Base-by-base conservation (phyloP, 176 grass and related monocot species). In the Lolium multiflorum region DNA sequence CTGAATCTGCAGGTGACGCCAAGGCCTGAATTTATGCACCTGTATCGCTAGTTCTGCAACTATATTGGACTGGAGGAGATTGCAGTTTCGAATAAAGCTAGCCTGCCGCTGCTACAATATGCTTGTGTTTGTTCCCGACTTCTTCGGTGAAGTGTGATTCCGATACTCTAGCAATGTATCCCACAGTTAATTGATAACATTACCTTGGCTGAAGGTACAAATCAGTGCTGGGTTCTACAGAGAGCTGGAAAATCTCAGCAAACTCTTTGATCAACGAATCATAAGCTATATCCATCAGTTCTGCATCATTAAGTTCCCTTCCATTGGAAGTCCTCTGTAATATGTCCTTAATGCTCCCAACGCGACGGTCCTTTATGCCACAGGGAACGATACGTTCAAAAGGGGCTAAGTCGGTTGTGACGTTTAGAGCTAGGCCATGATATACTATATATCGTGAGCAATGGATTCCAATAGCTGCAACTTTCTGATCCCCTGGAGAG, bases 401-500 rank as follows among this genome's bases (percentile, higher is more conserved):
- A 3, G 92, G 88, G 18, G 54, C 58, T 70, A 96, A 87, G 60
- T 98, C 84, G 55, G 92, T 81, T 16, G 94, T 90, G 41, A 98
- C 71, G 18, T 96, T 98, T 57, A 92, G 54, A n/a, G 94, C 90
- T 24, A 98, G 35, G n/a, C 92, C 97, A 70, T 98, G 93, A 77
- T 91, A 95, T 50, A 80, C 85, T 84, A 95, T 71, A 86, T 79
- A 92, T 37, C 79, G 17, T 0, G 96, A 88, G 9, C 81, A 82
- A 59, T 88, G 84, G 50, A 98, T 91, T 37, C 91, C 91, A 47
- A 92, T 94, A 15, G 96, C 93, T 26, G 91, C 93, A 84, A 98
- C 85, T 82, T 98, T 98, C 57, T 77, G 54, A 20, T 95, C 68
- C 31, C 31, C 31, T 35, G 31, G 31, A 35, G 31, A 35, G 31